These are phyloP conservation scores for Penicillium herquei DNA, from an alignment of 495 filamentous ascomycete genomes.

Conservation along the genomic window DNA sequence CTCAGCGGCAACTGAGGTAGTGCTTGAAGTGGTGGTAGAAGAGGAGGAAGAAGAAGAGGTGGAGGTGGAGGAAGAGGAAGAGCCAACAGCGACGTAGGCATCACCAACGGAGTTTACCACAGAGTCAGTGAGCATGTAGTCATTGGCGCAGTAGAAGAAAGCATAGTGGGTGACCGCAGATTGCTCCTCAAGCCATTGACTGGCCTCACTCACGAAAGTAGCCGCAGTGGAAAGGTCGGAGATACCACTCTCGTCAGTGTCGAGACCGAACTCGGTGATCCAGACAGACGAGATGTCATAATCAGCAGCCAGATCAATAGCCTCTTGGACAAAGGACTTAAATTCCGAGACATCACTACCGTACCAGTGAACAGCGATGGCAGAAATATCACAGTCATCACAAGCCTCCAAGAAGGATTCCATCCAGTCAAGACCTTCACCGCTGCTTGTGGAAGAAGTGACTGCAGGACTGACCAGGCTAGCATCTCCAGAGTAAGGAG, in stretches of 20 bases:
- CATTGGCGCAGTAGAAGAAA: conserved; percentile 50
- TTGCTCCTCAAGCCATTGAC: conserved; percentile 59
- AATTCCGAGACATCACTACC: conserved; percentile 37
- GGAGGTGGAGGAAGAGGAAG: neutral
- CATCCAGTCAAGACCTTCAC: conserved; percentile 56
- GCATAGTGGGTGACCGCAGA: conserved; percentile 61
- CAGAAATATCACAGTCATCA: conserved; percentile 53
- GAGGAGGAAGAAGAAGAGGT: neutral
- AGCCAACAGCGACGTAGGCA: conserved; percentile 3
- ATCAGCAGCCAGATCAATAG: conserved; percentile 29
- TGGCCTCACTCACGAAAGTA: conserved; percentile 48
- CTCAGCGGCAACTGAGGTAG: neutral
- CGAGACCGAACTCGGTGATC: conserved; percentile 64
- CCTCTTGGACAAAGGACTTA: conserved; percentile 50
- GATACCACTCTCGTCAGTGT: conserved; percentile 20
- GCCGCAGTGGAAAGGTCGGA: conserved; percentile 41
- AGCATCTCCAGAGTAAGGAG: conserved; percentile 55
- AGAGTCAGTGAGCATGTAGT: conserved; percentile 6
- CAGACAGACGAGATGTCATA: conserved; percentile 56
- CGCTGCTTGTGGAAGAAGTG: conserved; percentile 69
- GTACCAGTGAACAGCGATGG: conserved; percentile 63
- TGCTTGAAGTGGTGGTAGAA: neutral
- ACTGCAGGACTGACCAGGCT: conserved; percentile 64
- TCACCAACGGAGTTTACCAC: conserved; percentile 7
- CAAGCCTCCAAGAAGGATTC: conserved; percentile 51